Base-by-base conservation (phyloP, 306 rosid species). In the Quercus variabilis region DNA sequence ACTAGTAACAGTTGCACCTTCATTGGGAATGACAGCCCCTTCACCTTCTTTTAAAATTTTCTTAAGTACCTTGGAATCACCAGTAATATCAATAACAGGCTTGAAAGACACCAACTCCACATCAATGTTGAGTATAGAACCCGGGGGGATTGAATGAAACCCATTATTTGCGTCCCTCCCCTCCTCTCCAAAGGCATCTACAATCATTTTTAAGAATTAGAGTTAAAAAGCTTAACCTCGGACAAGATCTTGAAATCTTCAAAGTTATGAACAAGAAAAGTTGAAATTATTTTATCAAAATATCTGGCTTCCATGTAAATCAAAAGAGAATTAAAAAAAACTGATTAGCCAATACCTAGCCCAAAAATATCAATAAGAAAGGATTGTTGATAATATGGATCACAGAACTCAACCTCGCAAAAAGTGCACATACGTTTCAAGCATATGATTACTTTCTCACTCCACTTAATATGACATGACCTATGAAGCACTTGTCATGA, bases 1-100 rank as follows among this genome's bases (percentile, higher is more conserved):
- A 90, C 97, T 79, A 23, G 89, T 88, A 70, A 92, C 97, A 55
- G 63, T 46, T 81, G 97, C 88, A 74, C 91, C 91, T 76, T 92
- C 94, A 64, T 88, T 74, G 23, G 97, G 90, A 58, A 81, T 79
- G 73, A 28, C 72, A 81, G 86, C 76, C 63, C 90, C 86, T 74
- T 88, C 91, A 76, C 94, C 97, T 84, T 88, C 91, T 81, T 81
- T 85, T 76, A 88, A 51, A 57, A 90, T 88, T 83, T 88, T 90
- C 85, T 92, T 92, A 35, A 88, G 31, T 79, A 92, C 91, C 88
- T 82, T 90, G 79, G 82, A 84, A 82, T 87, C 91, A 26, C 94
- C 92, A 31, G 84, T 90, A 81, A 90, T 83, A 84, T 92, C 84
- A 75, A 90, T 83, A 76, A 90, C 94, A 57, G 88, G 86, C 80